These are phyloP conservation scores for Penicillium sp. DNA, from an alignment of 2,329 filamentous ascomycete species.

Conservation along the genomic window DNA sequence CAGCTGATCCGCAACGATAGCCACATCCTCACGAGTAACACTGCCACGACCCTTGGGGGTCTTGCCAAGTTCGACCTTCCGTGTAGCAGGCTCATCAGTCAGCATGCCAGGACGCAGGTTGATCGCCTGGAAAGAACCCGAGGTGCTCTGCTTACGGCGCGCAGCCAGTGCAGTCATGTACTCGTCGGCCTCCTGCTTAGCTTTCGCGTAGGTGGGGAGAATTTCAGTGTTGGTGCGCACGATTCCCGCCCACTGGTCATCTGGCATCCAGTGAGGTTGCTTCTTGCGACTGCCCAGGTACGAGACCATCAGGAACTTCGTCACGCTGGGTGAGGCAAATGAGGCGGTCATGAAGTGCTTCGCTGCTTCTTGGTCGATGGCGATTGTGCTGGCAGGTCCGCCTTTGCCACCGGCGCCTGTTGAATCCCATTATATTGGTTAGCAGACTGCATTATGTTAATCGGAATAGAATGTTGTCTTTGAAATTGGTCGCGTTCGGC, in stretches of 20 bases:
- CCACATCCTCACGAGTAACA: constrained; percentile 56
- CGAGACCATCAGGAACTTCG: constrained; percentile 61
- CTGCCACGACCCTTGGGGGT: constrained; percentile 47
- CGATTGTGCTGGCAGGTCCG: constrained; percentile 53
- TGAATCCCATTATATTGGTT: not conserved
- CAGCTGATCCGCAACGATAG: constrained; percentile 54
- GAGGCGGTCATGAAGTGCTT: constrained; percentile 58
- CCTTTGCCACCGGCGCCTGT: constrained; percentile 61
- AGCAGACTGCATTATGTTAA: not conserved
- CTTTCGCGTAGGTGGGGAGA: constrained; percentile 57
- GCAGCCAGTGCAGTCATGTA: constrained; percentile 54
- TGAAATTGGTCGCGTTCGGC: not conserved
- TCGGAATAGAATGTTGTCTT: not conserved
- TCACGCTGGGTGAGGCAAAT: constrained; percentile 49
- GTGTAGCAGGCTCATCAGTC: constrained; percentile 52
- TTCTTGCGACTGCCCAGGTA: constrained; percentile 56
- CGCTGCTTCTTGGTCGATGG: constrained; percentile 60
- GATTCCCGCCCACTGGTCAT: constrained; percentile 51
- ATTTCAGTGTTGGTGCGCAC: constrained; percentile 54
- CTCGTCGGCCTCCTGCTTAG: constrained; percentile 62
- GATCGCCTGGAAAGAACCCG: constrained; percentile 52
- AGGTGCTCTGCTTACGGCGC: constrained; percentile 32
- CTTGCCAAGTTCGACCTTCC: constrained; percentile 55
- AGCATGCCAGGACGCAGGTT: constrained; percentile 56
- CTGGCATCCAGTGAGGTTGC: constrained; percentile 56